Evolutionary conservation across 768 basidiomycete species (phyloP), one percentile per base, ranked within the genome.

Genomic region (Kwoniella sp.): DNA sequence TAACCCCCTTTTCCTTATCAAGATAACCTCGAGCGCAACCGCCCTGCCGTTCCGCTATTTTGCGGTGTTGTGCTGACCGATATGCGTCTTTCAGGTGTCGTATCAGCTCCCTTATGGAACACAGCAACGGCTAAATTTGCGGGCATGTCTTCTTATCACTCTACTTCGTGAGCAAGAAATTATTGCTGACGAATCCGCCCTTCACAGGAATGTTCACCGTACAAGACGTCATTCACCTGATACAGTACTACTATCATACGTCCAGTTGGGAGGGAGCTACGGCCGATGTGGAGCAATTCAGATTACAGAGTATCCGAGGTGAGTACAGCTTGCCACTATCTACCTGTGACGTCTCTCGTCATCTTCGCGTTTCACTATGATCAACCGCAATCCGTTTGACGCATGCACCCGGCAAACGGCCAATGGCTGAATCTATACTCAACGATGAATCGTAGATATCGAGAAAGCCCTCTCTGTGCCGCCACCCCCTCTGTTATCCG

Each of bases 71-170:
- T 17, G 9, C 17, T 45, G 9, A 17, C 41, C 20, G 41, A 45
- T 17, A 45, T 11, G 8, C 41, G 4, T 28, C 29, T 20, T 53
- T 7, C 78, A 96, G 95, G 93, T 67, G 94, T 98, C 65, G 94
- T 98, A 23, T 98, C 96, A 4, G 96, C 96, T 0, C 95, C 96
- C 13, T 84, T 99, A 26, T 99, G 95, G 92, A 95, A 97, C 83
- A 95, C 93, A 80, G 91, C 93, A 69, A 87, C 86, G 66, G 94
- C 92, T 4, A 87, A 85, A 47, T 99, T 99, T 75, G 92, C 92
- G 9, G 81, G 81, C 78, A 38, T 59, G 79, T 63, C 26, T 45
- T 45, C 38, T n/a, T 23, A 41, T 37, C 34, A 37, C 34, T 13
- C 34, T 5, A 34, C 25, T 8, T 26, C 30, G 15, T 29, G 50